These are phyloP conservation scores for Flaveria sonorensis DNA, from an alignment of 129 eudicot species.

Conservation along the genomic window DNA sequence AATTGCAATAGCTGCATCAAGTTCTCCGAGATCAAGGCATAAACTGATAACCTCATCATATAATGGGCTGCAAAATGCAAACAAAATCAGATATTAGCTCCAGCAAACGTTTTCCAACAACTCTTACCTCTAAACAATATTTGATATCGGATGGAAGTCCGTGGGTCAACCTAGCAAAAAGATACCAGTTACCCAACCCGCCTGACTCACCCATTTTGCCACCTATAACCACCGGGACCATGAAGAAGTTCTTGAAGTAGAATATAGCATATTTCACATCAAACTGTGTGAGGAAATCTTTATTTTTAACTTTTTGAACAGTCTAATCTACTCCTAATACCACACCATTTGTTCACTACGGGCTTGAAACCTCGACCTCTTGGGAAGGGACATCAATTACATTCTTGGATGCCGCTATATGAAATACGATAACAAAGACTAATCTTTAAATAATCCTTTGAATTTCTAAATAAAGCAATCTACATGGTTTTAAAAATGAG, in stretches of 20 bases:
- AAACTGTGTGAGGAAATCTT: too few relatives aligned
- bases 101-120: not conserved
- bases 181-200: not conserved
- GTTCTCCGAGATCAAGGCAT: constrained; percentile 91
- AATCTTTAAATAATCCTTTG: not conserved
- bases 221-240: not conserved
- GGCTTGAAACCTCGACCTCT: too few relatives aligned
- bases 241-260: too few relatives aligned
- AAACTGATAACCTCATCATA: constrained; percentile 80
- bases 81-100: constrained; percentile 15
- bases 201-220: not conserved
- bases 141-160: not conserved
- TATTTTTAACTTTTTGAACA: too few relatives aligned
- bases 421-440: not conserved
- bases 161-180: not conserved
- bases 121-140: not conserved
- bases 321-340: too few relatives aligned
- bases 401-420: not conserved
- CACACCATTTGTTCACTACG: too few relatives aligned
- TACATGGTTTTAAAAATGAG: not conserved
- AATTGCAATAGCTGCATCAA: constrained; percentile 88
- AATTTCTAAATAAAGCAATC: not conserved
- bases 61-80: constrained; percentile 61
- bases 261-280: too few relatives aligned
- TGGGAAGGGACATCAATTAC: too few relatives aligned